Evolutionary conservation across 805 yeast species (phyloP).

Genomic region (Grigorovia humatica): DNA sequence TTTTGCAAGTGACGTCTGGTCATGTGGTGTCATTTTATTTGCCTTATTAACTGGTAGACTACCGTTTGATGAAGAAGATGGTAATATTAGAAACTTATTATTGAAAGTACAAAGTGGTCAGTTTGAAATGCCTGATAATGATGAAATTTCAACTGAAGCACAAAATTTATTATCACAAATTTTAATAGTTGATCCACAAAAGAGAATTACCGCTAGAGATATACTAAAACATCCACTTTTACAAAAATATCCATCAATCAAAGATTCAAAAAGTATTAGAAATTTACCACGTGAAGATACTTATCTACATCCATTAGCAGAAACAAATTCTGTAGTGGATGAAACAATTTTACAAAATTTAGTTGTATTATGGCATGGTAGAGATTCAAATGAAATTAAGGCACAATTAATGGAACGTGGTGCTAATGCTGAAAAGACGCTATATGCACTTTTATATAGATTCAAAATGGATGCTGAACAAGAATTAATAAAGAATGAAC

Average conservation of each 20-base stretch:
- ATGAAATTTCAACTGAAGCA: conserved; percentile 72
- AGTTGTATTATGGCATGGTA: conserved; percentile 76
- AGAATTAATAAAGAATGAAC: conserved; percentile 24
- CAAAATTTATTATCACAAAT: conserved; percentile 72
- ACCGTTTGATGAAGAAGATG: conserved; percentile 83
- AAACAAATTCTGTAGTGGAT: conserved; percentile 42
- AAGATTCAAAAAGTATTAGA: conserved; percentile 27
- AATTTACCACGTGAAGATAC: conserved; percentile 33
- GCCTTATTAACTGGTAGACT: conserved; percentile 90
- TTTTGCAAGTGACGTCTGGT: conserved; percentile 96
- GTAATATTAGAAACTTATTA: conserved; percentile 76
- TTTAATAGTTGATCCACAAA: conserved; percentile 71
- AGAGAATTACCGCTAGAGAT: conserved; percentile 68
- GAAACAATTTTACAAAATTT: conserved; percentile 64
- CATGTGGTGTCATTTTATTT: conserved; percentile 90
- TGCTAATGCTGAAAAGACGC: conserved; percentile 68
- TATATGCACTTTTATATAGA: conserved; percentile 62
- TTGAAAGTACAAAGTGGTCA: conserved; percentile 87
- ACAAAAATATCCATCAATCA: conserved; percentile 48
- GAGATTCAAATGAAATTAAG: conserved; percentile 42
- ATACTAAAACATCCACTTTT: conserved; percentile 76
- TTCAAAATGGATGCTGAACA: conserved; percentile 50
- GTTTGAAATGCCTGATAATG: conserved; percentile 70
- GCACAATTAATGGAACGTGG: conserved; percentile 42
- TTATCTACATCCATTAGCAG: conserved; percentile 29